phyloP scores from a whole-genome alignment of 352 stramenopile species.

The Globisporangium nagaii region DNA sequence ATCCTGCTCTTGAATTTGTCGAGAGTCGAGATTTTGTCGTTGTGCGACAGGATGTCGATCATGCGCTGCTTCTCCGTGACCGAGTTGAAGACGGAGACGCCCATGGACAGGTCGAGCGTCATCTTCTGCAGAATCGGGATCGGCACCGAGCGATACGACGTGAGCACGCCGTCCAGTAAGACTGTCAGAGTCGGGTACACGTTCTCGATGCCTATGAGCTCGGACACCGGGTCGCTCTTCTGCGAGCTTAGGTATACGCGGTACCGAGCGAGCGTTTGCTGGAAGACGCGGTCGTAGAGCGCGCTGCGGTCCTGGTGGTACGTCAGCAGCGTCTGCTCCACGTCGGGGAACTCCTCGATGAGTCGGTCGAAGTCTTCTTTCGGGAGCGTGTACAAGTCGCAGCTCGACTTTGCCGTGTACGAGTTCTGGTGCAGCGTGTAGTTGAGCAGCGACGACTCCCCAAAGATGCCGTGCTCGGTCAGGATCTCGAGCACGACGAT shows the following conservation, averaged over 20 bases:
- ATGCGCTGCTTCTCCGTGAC: conserved; percentile 63
- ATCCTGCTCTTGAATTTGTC: conserved; percentile 26
- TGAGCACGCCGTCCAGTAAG: conserved; percentile 49
- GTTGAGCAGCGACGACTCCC: conserved; percentile 60
- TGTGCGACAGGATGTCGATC: conserved; percentile 45
- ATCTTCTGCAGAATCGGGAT: conserved; percentile 52
- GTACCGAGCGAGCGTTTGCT: conserved; percentile 67
- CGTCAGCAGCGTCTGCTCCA: conserved; percentile 45
- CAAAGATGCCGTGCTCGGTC: conserved; percentile 62
- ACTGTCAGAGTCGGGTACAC: conserved; percentile 65
- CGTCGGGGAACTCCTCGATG: conserved; percentile 77
- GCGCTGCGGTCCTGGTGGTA: conserved; percentile 59
- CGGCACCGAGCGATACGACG: conserved; percentile 58
- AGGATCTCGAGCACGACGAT: conserved; percentile 74
- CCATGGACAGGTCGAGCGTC: conserved; percentile 69
- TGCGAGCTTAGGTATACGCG: conserved; percentile 52
- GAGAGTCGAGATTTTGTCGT: conserved; percentile 16
- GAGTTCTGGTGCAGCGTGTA: conserved; percentile 75
- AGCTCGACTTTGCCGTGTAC: conserved; percentile 64
- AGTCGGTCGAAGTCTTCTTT: conserved; percentile 80
- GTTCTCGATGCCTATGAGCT: conserved; percentile 52
- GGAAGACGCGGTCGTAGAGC: conserved; percentile 61
- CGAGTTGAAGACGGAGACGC: conserved; percentile 74
- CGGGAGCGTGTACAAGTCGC: conserved; percentile 68
- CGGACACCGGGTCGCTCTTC: conserved; percentile 49